phyloP scores from a whole-genome alignment of 176 grass and related monocot genomes.

The Microstegium vimineum region DNA sequence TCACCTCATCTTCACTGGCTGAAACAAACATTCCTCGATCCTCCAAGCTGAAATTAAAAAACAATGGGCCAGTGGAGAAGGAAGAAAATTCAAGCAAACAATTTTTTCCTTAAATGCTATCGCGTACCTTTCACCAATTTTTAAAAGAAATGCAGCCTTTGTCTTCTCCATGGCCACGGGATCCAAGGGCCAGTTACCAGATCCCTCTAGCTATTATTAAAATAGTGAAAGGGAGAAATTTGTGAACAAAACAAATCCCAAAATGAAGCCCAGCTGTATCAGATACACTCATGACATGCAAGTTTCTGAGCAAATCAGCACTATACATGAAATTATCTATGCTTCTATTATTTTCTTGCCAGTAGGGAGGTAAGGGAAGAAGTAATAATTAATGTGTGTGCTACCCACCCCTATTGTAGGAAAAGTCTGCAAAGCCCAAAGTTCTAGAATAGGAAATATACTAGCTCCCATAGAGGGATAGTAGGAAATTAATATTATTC shows the following conservation, averaged over 20 bases:
- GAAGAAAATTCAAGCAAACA: slow-evolving; percentile 16
- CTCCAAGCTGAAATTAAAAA: slow-evolving; percentile 60
- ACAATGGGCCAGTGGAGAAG: slow-evolving; percentile 8
- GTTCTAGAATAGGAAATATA: neutral
- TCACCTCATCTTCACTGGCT: slow-evolving; percentile 84
- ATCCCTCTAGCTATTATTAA: slow-evolving; percentile 77
- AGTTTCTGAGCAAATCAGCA: neutral
- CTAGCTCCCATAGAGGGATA: neutral
- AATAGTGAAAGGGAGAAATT: slow-evolving; percentile 10
- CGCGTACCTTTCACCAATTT: slow-evolving; percentile 91
- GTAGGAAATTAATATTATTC: neutral
- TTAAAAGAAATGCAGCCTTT: slow-evolving; percentile 88
- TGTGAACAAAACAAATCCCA: slow-evolving; percentile 11
- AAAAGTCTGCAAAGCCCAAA: neutral
- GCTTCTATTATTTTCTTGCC: neutral
- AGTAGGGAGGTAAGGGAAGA: neutral
- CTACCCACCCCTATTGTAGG: neutral
- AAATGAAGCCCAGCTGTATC: neutral
- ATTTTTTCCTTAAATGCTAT: slow-evolving; percentile 10
- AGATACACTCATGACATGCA: slow-evolving; percentile 1
- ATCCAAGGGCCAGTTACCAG: slow-evolving; percentile 96
- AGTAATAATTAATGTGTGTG: neutral
- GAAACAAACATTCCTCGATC: slow-evolving; percentile 62
- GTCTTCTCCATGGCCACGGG: slow-evolving; percentile 80
- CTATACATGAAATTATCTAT: neutral